Conservation (phyloP, 169 alveolate genomes). For the Ichthyophthirius multifiliis region DNA sequence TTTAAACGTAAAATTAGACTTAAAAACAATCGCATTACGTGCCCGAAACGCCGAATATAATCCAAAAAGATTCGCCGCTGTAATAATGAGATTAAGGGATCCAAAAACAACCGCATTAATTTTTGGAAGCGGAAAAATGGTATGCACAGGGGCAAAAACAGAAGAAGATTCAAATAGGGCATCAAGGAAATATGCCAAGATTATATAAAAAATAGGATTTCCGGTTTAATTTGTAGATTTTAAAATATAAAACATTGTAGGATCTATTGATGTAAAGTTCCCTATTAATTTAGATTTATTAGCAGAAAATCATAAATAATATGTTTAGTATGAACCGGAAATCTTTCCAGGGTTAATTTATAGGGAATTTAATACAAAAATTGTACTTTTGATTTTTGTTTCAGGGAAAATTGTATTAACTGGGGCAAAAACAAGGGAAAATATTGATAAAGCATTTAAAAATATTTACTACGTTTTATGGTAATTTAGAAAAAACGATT, state of each 20-base stretch:
- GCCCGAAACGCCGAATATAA: conserved; percentile 97
- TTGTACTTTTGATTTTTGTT: conserved; percentile 95
- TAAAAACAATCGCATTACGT: conserved; percentile 91
- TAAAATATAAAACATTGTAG: conserved; percentile 97
- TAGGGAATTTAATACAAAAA: conserved; percentile 88
- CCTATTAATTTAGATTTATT: conserved; percentile 97
- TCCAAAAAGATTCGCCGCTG: conserved; percentile 93
- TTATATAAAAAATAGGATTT: conserved; percentile 89
- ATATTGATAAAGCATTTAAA: conserved; percentile 88
- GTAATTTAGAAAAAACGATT: conserved; percentile 80
- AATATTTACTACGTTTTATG: conserved; percentile 89
- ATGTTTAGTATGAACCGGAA: conserved; percentile 98
- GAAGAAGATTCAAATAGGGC: conserved; percentile 91
- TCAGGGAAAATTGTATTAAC: conserved; percentile 98
- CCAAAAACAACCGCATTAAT: conserved; percentile 97
- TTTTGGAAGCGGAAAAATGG: conserved; percentile 95
- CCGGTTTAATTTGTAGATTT: conserved; percentile 90
- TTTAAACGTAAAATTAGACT: conserved; percentile 87
- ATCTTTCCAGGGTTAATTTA: conserved; percentile 96
- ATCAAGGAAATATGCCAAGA: conserved; percentile 94
- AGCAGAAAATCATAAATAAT: conserved; percentile 89
- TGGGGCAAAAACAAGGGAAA: conserved; percentile 95
- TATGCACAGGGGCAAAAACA: conserved; percentile 95
- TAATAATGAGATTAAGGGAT: conserved; percentile 93
- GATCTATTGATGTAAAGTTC: conserved; percentile 95